phyloP scores from a whole-genome alignment of 2,329 filamentous ascomycete species.

The Hymenoscyphus occultus region DNA sequence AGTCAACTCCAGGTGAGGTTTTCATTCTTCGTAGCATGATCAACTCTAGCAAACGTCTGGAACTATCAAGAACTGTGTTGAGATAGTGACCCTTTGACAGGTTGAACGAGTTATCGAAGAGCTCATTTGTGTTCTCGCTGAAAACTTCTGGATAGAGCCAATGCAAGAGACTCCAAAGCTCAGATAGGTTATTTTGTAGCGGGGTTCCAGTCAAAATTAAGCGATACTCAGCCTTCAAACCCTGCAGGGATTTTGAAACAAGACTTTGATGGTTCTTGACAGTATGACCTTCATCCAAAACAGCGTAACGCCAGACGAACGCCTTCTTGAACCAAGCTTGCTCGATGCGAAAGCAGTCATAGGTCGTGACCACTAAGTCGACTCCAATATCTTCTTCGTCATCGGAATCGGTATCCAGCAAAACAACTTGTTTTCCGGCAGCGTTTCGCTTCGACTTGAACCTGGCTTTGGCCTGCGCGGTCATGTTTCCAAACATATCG shows the following conservation, averaged over 20 bases:
- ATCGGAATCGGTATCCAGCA: slow-evolving; percentile 31
- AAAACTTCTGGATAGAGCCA: slow-evolving; percentile 61
- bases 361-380: slow-evolving; percentile 49
- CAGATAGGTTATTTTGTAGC: slow-evolving; percentile 55
- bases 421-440: slow-evolving; percentile 23
- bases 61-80: slow-evolving; percentile 50
- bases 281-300: slow-evolving; percentile 53
- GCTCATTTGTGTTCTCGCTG: slow-evolving; percentile 44
- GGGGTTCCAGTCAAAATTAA: slow-evolving; percentile 47
- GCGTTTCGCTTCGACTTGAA: slow-evolving; percentile 25
- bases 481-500: slow-evolving; percentile 43
- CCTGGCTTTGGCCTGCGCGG: slow-evolving; percentile 30
- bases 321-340: slow-evolving; percentile 48
- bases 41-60: slow-evolving; percentile 50
- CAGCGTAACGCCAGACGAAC: slow-evolving; percentile 51
- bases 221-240: slow-evolving; percentile 37
- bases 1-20: slow-evolving; percentile 49
- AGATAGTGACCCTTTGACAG: slow-evolving; percentile 52
- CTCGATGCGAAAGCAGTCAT: slow-evolving; percentile 47
- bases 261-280: slow-evolving; percentile 44
- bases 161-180: slow-evolving; percentile 56
- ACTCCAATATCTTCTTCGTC: slow-evolving; percentile 33
- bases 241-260: slow-evolving; percentile 35
- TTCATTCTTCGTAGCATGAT: slow-evolving; percentile 61
- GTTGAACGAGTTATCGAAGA: slow-evolving; percentile 56